A percentile compares a stretch with the other conserved stretches of the same genome.
phyloP scores from a whole-genome alignment of 495 filamentous ascomycete species.

The Lentithecium fluviatile region DNA sequence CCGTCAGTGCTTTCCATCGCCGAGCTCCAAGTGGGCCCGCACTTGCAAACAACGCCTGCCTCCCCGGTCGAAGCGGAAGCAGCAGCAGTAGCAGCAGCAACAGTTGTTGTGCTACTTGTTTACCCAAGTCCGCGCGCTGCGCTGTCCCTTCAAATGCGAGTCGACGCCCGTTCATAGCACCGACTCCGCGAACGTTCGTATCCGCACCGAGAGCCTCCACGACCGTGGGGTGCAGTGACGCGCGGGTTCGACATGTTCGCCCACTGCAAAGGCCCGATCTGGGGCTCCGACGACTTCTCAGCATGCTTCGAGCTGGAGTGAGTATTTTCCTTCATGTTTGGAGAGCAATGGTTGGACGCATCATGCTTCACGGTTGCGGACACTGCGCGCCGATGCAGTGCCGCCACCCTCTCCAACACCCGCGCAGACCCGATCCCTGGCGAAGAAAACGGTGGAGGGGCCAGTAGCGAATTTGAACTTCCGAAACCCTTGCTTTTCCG shows the following conservation, averaged over 20 bases:
- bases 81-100: neutral
- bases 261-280: slow-evolving; percentile 75
- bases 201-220: neutral
- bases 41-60: neutral
- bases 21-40: too few species aligned
- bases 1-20: neutral
- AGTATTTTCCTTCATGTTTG: slow-evolving; percentile 39
- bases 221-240: neutral
- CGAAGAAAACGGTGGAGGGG: too few species aligned
- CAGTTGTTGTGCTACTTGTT: neutral
- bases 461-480: too few species aligned
- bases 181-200: slow-evolving; percentile 7
- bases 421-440: too few species aligned
- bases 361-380: too few species aligned
- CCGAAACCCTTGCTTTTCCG: too few species aligned
- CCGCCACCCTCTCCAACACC: too few species aligned
- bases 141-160: neutral
- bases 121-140: neutral
- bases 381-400: too few species aligned
- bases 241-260: slow-evolving; percentile 58
- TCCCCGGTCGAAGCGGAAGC: neutral
- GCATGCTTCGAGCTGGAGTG: slow-evolving; percentile 87
- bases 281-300: slow-evolving; percentile 86
- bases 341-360: neutral
- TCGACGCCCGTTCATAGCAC: slow-evolving; percentile 4